Evolutionary conservation across 164 flowering plant species (phyloP).

Genomic region (Echeveria elegans): DNA sequence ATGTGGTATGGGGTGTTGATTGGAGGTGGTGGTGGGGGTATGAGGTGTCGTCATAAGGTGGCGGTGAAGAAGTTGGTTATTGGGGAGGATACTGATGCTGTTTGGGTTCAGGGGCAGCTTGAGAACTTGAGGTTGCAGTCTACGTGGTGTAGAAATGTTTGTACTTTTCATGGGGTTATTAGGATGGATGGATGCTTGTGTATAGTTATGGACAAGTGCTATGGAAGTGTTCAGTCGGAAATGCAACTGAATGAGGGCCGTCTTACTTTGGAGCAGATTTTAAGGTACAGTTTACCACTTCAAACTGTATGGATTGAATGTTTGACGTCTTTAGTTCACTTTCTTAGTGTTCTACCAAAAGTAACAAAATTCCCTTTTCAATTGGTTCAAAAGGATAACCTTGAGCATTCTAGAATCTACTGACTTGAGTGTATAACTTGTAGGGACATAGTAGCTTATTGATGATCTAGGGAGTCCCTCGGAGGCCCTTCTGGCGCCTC

Average conservation of each 20-base stretch:
- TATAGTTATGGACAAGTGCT: slow-evolving; percentile 77
- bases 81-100: slow-evolving; percentile 59
- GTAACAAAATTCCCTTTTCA: too few species aligned
- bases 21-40: slow-evolving; percentile 15
- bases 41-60: slow-evolving; percentile 57
- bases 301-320: not conserved
- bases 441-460: too few species aligned
- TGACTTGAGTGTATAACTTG: too few species aligned
- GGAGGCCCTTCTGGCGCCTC: too few species aligned
- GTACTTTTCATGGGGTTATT: slow-evolving; percentile 75
- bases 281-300: slow-evolving; percentile 47
- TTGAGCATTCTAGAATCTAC: too few species aligned
- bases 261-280: slow-evolving; percentile 90
- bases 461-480: too few species aligned
- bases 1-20: slow-evolving; percentile 55
- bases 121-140: slow-evolving; percentile 63
- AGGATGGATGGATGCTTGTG: slow-evolving; percentile 53
- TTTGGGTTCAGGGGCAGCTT: slow-evolving; percentile 67
- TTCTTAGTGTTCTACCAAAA: too few species aligned
- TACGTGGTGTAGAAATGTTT: slow-evolving; percentile 97
- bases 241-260: slow-evolving; percentile 86
- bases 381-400: too few species aligned
- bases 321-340: too few species aligned
- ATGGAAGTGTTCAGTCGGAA: slow-evolving; percentile 69
- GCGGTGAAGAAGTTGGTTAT: slow-evolving; percentile 73